These are phyloP conservation scores for Ogataea kodamae DNA, from an alignment of 805 yeast species.

Conservation along the genomic window DNA sequence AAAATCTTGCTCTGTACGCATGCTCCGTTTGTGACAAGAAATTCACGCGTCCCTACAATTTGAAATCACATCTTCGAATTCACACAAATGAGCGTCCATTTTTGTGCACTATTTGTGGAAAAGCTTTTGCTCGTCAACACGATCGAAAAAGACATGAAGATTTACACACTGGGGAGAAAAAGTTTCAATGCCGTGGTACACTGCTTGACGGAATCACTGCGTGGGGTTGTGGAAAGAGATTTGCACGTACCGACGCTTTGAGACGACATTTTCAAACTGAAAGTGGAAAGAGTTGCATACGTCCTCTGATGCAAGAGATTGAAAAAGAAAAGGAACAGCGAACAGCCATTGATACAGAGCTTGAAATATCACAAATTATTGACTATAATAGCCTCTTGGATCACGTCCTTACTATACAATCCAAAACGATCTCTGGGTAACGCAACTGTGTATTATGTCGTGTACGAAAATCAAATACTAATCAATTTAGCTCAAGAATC, in stretches of 20 bases:
- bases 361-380: slow-evolving; percentile 6
- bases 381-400: slow-evolving; percentile 22
- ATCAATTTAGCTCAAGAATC: slow-evolving; percentile 10
- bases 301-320: slow-evolving; percentile 62
- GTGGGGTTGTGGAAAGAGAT: slow-evolving; percentile 82
- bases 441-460: slow-evolving; percentile 10
- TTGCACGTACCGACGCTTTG: slow-evolving; percentile 77
- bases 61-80: slow-evolving; percentile 86
- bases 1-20: slow-evolving; percentile 69
- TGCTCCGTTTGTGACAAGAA: slow-evolving; percentile 82
- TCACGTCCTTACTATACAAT: slow-evolving; percentile 19
- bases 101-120: slow-evolving; percentile 69
- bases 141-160: slow-evolving; percentile 75
- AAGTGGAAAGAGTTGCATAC: slow-evolving; percentile 68
- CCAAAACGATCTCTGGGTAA: slow-evolving; percentile 4
- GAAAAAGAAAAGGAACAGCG: slow-evolving; percentile 16
- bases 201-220: slow-evolving; percentile 47
- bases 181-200: slow-evolving; percentile 66
- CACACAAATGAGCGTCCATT: slow-evolving; percentile 85
- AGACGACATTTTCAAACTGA: slow-evolving; percentile 79
- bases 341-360: not conserved
- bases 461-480: slow-evolving; percentile 12
- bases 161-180: slow-evolving; percentile 72
- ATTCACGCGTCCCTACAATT: slow-evolving; percentile 89
- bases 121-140: slow-evolving; percentile 78